phyloP scores from a whole-genome alignment of 805 yeast species.

The Sugiyamaella smithiae region DNA sequence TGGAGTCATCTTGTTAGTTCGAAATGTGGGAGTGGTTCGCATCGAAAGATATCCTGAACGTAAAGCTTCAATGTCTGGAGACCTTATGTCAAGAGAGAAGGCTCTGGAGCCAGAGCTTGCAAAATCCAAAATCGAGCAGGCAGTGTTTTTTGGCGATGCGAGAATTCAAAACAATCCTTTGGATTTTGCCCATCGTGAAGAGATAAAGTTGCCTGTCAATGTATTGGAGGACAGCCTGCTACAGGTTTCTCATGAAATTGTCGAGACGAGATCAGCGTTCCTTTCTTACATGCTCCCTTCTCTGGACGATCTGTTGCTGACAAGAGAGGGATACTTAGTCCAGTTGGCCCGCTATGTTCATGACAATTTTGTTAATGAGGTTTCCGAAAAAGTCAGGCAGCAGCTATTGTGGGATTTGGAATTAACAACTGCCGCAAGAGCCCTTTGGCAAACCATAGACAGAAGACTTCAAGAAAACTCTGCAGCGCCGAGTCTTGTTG shows the following conservation, averaged over 20 bases:
- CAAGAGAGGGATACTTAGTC: conserved; percentile 46
- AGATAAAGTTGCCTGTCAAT: conserved; percentile 42
- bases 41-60: conserved; percentile 47
- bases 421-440: conserved; percentile 47
- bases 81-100: conserved; percentile 14
- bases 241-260: conserved; percentile 53
- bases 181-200: conserved; percentile 43
- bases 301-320: conserved; percentile 48
- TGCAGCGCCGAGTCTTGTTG: neutral
- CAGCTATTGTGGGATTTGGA: conserved; percentile 41
- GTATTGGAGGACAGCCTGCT: conserved; percentile 53
- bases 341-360: conserved; percentile 46
- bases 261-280: conserved; percentile 53
- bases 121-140: conserved; percentile 80
- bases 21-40: conserved; percentile 58
- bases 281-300: conserved; percentile 54
- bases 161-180: conserved; percentile 42
- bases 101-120: conserved; percentile 39
- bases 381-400: conserved; percentile 41
- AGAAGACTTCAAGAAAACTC: conserved; percentile 5
- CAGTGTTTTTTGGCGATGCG: conserved; percentile 54
- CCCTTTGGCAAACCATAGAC: conserved; percentile 38
- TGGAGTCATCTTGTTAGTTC: conserved; percentile 49
- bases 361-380: conserved; percentile 42
- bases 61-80: neutral